Conservation (phyloP, 2,329 filamentous ascomycete genomes). For the Aureobasidium leucospermi region DNA sequence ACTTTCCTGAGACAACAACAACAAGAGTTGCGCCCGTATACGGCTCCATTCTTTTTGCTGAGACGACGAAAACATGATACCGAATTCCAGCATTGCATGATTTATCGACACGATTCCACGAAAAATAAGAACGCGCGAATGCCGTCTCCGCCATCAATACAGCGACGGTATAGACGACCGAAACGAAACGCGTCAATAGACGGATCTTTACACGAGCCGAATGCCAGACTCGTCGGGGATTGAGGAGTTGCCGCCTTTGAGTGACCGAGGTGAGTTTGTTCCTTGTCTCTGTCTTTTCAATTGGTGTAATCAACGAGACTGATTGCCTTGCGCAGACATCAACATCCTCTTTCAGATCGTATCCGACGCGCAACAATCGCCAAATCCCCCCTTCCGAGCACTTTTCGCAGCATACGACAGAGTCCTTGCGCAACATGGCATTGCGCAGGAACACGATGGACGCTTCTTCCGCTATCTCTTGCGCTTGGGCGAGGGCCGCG, state of each 20-base stretch:
- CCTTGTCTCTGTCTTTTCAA: too few species aligned
- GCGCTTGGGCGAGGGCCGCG: constrained; percentile 51
- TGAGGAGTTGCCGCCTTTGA: constrained; percentile 33
- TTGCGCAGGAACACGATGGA: constrained; percentile 66
- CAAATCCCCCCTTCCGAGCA: constrained; percentile 63
- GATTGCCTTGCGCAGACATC: constrained; percentile 54
- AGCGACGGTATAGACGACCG: background rate
- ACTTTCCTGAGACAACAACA: constrained; percentile 3
- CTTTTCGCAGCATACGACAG: constrained; percentile 76
- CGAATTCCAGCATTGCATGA: background rate
- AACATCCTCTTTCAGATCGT: constrained; percentile 71
- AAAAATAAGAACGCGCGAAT: constrained; percentile 3
- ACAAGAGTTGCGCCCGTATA: background rate
- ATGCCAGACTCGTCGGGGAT: constrained; percentile 26
- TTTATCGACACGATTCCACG: background rate
- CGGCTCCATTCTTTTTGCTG: background rate
- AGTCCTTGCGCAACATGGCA: constrained; percentile 61
- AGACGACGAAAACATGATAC: background rate
- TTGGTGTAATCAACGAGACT: constrained; percentile 10
- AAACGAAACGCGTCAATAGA: constrained; percentile 29
- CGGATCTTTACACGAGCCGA: constrained; percentile 24
- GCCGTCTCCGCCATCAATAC: background rate
- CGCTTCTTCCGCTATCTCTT: constrained; percentile 73
- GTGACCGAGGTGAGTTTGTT: constrained; percentile 31
- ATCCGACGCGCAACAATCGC: constrained; percentile 58